These are phyloP conservation scores for Lentinula raphanica DNA, from an alignment of 768 basidiomycete species.

Conservation along the genomic window DNA sequence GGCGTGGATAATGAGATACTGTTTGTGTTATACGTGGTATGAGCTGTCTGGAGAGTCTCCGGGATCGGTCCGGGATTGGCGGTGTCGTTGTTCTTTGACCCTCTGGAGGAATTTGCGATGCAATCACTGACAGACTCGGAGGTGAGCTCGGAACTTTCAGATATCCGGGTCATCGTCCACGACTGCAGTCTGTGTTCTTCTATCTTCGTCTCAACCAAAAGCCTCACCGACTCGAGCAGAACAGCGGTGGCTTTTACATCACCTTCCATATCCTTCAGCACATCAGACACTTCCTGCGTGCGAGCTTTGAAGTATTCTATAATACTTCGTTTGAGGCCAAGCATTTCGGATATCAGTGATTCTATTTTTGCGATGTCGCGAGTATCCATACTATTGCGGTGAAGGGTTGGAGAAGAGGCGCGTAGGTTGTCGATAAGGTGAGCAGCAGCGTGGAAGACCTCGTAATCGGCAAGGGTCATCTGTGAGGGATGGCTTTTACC, in stretches of 20 bases:
- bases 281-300: conserved; percentile 44
- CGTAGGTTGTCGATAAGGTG: conserved; percentile 53
- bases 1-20: not conserved
- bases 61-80: not conserved
- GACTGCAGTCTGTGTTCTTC: conserved; percentile 28
- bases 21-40: not conserved
- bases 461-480: conserved; percentile 31
- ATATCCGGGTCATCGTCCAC: conserved; percentile 45
- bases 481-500: conserved; percentile 5
- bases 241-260: conserved; percentile 37
- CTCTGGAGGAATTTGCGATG: conserved; percentile 10
- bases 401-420: conserved; percentile 36
- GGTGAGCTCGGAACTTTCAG: conserved; percentile 62
- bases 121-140: conserved; percentile 37
- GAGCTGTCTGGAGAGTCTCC: not conserved
- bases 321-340: conserved; percentile 39
- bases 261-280: conserved; percentile 42
- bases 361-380: conserved; percentile 40
- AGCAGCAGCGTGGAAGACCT: conserved; percentile 38
- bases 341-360: conserved; percentile 42
- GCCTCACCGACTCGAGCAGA: conserved; percentile 38
- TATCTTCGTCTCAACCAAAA: conserved; percentile 42
- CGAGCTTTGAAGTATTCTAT: conserved; percentile 48
- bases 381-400: conserved; percentile 32
- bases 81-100: too few relatives aligned